Base-by-base conservation (phyloP, 176 grass and related monocot genomes). In the Zea luxurians region DNA sequence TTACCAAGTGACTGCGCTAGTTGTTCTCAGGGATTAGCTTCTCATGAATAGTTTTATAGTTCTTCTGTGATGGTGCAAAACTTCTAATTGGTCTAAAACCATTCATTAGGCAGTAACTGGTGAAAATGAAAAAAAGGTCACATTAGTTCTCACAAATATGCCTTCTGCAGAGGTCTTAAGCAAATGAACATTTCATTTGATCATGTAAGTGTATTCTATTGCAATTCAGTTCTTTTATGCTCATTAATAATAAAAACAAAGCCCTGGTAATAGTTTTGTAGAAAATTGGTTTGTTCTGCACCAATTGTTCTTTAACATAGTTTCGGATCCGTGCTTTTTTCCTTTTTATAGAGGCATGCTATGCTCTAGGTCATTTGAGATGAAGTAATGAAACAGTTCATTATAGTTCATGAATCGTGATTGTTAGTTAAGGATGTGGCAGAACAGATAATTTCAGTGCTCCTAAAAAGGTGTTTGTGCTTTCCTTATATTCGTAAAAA, bases 311-410 rank as follows among this genome's bases (percentile, higher is more conserved):
- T 17, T 67, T 75, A 43, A 18, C 18, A 16, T 52, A 27, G 44
- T 12, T 50, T 62, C 35, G 58, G 37, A 84, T 63, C 27, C 42
- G 11, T 61, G 34, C 34, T 2, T 15, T 59, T 37, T 38, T 21
- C 20, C 37, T 36, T 10, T 52, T 45, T 17, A 37, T 61, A 42
- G 43, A 83, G 35, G 35, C 53, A 70, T 21, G 17, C 64, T 61
- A 54, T 75, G 13, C 8, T 61, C 40, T 61, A 42, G 61, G 48
- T 62, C 45, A 62, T 55, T 74, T 60, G 21, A 68, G 40, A 64
- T 64, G 13, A 62, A 63, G 49, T 62, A 48, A 50, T 18, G 2
- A 44, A 84, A 54, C 18, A 4, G 20, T 78, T 64, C 8, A 10
- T 78, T 70, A 13, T 36, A 36, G 17, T 77, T 62, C 2, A 64